Base-by-base conservation (phyloP, 2,329 filamentous ascomycete species). In the Incumbomyces delicatus region DNA sequence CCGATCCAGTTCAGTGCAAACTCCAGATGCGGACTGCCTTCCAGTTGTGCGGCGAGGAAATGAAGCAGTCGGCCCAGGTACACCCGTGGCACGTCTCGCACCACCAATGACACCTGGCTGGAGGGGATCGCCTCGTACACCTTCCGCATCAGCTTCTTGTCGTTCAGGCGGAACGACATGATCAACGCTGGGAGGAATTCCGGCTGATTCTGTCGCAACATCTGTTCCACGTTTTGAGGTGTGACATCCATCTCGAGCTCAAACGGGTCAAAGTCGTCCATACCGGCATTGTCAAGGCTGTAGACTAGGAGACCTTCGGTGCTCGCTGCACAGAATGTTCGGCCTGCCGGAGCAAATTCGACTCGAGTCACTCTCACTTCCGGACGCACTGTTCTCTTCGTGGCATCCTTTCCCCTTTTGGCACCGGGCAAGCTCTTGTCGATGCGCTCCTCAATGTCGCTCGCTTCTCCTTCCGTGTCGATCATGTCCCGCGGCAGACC, bases 121-220 rank as follows among this genome's bases (percentile, higher is more conserved):
- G 83, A 73, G 1, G 92, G 89, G 18, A 90, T 83, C 2, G 79
- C 77, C 66, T 94, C 83, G 68, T 95, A 96, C 14, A 95, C 86
- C 45, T 81, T 80, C 57, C 85, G 84, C 51, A 95, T 80, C 39
- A 98, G 74, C 17, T 81, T 78, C 3, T 80, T 75, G 63, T 94
- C 87, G 67, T 95, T 95, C 49, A 98, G 80, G 5, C 94, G 84
- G 74, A 98, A 98, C 1, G 89, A 85, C 92, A 98, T 98, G 53
- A 95, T 81, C 5, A 98, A 72, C 1, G 92, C 90, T 67, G 92
- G 94, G 53, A 96, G 77, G 64, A 86, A 94, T 61, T 95, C 86
- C 52, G 77, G 77, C 47, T 88, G 80, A 48, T 83, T 74, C 29
- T 85, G 69, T 8, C 83, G 77, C 1, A 96, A 74, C 0, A 88